These are phyloP conservation scores for Kandelia obovata DNA, from an alignment of 345 rosid genomes.

Conservation along the genomic window DNA sequence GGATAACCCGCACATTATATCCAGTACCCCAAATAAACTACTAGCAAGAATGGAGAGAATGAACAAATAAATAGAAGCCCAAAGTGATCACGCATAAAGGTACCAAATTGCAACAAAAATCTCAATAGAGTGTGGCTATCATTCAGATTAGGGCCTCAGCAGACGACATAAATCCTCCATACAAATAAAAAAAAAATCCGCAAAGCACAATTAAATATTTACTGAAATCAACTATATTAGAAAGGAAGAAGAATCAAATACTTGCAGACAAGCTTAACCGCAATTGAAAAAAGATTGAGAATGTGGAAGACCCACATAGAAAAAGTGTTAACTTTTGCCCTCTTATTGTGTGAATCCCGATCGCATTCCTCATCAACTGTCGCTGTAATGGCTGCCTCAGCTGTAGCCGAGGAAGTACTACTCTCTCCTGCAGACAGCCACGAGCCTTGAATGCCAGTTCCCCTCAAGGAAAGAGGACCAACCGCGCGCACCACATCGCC, in stretches of 20 bases:
- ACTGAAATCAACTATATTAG: background rate
- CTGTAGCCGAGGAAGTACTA: slow-evolving; percentile 34
- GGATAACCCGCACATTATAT: too few relatives aligned
- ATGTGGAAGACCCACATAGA: slow-evolving; percentile 40
- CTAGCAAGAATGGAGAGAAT: too few relatives aligned
- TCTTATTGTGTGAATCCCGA: slow-evolving; percentile 48
- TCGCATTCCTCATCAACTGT: slow-evolving; percentile 31
- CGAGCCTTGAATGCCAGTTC: slow-evolving; percentile 15
- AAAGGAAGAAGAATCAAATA: too few relatives aligned
- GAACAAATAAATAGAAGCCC: too few relatives aligned
- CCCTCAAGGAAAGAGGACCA: slow-evolving; percentile 18
- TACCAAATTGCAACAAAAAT: background rate
- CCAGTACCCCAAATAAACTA: too few relatives aligned
- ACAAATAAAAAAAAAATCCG: too few relatives aligned
- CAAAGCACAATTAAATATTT: background rate
- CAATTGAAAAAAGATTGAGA: background rate
- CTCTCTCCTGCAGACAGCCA: slow-evolving; percentile 53
- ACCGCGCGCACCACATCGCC: slow-evolving; percentile 1
- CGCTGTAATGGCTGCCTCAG: slow-evolving; percentile 18
- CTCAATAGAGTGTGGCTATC: background rate
- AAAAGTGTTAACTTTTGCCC: slow-evolving; percentile 67
- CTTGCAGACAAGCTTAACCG: background rate
- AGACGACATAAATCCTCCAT: background rate
- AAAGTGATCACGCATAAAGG: too few relatives aligned
- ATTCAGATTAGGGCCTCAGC: background rate